phyloP scores from a whole-genome alignment of 2,329 filamentous ascomycete genomes.

The Alternaria sp. region DNA sequence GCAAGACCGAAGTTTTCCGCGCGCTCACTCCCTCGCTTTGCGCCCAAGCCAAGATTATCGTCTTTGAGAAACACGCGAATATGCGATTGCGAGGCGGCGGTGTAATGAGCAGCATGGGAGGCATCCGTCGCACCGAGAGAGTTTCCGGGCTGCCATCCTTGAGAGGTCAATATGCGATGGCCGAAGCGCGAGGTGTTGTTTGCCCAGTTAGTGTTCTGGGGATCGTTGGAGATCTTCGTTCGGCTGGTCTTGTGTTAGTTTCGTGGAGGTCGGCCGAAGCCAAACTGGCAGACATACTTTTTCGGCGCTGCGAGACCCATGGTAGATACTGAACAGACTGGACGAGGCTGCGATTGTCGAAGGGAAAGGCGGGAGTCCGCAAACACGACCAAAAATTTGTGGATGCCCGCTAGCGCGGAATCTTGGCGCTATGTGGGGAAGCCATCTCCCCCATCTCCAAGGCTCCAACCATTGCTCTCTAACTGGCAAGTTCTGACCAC shows the following conservation, averaged over 20 bases:
- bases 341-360: constrained; percentile 12
- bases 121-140: constrained; percentile 81
- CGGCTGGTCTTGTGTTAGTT: constrained; percentile 53
- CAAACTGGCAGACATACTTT: constrained; percentile 60
- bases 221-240: constrained; percentile 84
- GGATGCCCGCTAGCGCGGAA: constrained; percentile 36
- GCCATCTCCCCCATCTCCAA: neutral
- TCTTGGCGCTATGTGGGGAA: constrained; percentile 41
- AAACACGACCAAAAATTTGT: constrained; percentile 39
- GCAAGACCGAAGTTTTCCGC: constrained; percentile 82
- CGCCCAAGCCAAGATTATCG: constrained; percentile 88
- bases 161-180: constrained; percentile 84
- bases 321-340: constrained; percentile 20
- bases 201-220: constrained; percentile 95
- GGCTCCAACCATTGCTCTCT: neutral
- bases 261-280: neutral
- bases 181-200: constrained; percentile 84
- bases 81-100: constrained; percentile 81
- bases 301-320: constrained; percentile 76
- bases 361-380: constrained; percentile 26
- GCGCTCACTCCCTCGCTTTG: constrained; percentile 73
- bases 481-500: constrained; percentile 2
- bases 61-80: constrained; percentile 88
- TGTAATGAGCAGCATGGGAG: constrained; percentile 77
- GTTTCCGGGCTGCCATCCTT: constrained; percentile 90